Percentiles rank a stretch among this genome's conserved stretches.
Evolutionary conservation across 2,329 filamentous ascomycete species (phyloP).

Genomic region (Botrytis byssoidea): DNA sequence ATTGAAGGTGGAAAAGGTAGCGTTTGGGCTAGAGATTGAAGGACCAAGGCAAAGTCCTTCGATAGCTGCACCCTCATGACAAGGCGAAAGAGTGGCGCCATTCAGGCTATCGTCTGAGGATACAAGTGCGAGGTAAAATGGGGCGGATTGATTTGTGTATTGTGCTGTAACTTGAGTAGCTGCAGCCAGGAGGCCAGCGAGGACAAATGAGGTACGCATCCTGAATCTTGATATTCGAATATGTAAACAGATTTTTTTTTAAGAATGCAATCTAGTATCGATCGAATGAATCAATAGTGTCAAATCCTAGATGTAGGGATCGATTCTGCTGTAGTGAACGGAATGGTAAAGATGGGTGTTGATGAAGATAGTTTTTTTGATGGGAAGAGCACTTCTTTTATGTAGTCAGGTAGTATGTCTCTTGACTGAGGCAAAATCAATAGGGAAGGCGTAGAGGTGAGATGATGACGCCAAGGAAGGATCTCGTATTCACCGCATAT

Average conservation of each 20-base stretch:
- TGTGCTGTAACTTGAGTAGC: slow-evolving; percentile 31
- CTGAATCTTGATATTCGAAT: background rate
- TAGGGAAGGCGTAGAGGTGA: slow-evolving; percentile 3
- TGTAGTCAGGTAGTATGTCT: background rate
- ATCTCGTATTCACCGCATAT: slow-evolving; percentile 8
- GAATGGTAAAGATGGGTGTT: background rate
- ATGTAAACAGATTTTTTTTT: background rate
- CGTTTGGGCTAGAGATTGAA: slow-evolving; percentile 22
- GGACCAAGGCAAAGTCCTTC: slow-evolving; percentile 45
- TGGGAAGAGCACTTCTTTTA: background rate
- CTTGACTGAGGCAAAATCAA: background rate
- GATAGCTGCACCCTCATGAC: slow-evolving; percentile 49
- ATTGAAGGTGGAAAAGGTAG: slow-evolving; percentile 27
- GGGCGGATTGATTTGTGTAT: slow-evolving; percentile 42
- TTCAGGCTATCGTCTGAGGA: slow-evolving; percentile 43
- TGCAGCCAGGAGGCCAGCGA: slow-evolving; percentile 27
- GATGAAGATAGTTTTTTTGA: background rate
- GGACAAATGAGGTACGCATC: slow-evolving; percentile 30
- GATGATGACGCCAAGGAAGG: slow-evolving; percentile 11
- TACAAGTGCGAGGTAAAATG: slow-evolving; percentile 45
- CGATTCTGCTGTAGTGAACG: background rate
- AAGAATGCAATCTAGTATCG: background rate
- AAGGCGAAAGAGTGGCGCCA: slow-evolving; percentile 43
- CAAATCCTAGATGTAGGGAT: background rate
- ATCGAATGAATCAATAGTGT: background rate